Evolutionary conservation across 2,329 filamentous ascomycete species (phyloP), one percentile per base, ranked within the genome.

Genomic region (Penicillium sp.): DNA sequence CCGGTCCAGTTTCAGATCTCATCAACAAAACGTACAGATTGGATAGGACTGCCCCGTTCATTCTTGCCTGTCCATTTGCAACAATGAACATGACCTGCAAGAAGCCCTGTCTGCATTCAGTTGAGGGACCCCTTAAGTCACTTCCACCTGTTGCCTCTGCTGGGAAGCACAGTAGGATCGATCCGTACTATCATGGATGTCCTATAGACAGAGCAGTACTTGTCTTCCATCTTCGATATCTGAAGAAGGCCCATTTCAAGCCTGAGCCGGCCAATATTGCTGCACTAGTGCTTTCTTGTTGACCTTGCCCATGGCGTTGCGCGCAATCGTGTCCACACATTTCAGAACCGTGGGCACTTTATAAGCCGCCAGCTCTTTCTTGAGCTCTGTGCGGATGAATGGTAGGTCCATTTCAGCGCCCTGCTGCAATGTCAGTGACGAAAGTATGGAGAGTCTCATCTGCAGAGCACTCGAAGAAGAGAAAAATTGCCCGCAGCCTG

Each of bases 271-370:
- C 64, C 64, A 71, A 51, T 71, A 68, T 48, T 68, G 69, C 51
- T 66, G 60, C 28, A 70, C 50, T 13, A 72, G 59, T 13, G 58
- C 58, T 53, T 70, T 71, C 58, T 72, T 72, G 52, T 72, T 71
- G 25, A 72, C 68, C 75, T 98, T 98, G 38, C 93, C 93, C 93
- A 98, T 98, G 29, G 90, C 91, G 49, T 66, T 66, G 27, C 64
- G 63, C 40, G 66, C 63, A 36, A 66, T 66, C 35, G 81, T 71
- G 40, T 88, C 83, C 13, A 97, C 88, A 5, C 94, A 73, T 66
- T 82, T 85, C 68, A 97, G 74, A 50, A 95, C 83, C 65, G 93
- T 89, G 0, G 93, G 93, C 48, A 97, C 90, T 77, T 98, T 97
- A 71, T 97, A 96, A 53, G 79, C 82, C 2, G 85, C 93, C 55